These are phyloP conservation scores for Funneliformis mosseae DNA, from an alignment of 192 early-diverging fungal genomes.

Conservation along the genomic window DNA sequence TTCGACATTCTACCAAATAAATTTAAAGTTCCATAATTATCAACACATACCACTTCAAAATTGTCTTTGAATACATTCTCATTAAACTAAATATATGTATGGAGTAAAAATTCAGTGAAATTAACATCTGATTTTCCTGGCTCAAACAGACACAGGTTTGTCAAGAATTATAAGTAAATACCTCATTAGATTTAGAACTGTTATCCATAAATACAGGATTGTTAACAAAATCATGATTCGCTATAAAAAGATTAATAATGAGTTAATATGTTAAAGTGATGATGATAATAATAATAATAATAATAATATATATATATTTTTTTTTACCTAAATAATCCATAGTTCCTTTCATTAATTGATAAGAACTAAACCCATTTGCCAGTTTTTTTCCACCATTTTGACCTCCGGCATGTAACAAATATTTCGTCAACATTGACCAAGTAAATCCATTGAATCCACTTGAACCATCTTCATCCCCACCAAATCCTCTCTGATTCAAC, in stretches of 20 bases:
- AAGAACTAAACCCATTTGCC: slow-evolving; percentile 72
- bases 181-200: slow-evolving; percentile 53
- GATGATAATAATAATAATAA: too few relatives aligned
- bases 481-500: slow-evolving; percentile 76
- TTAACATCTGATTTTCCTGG: too few relatives aligned
- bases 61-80: slow-evolving; percentile 57
- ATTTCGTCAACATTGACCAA: slow-evolving; percentile 85
- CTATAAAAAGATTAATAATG: slow-evolving; percentile 32
- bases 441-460: slow-evolving; percentile 76
- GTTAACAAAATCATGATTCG: slow-evolving; percentile 66
- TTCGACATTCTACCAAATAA: slow-evolving; percentile 70
- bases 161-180: slow-evolving; percentile 33
- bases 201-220: slow-evolving; percentile 74
- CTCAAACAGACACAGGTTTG: too few relatives aligned
- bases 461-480: slow-evolving; percentile 38
- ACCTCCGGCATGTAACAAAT: slow-evolving; percentile 69
- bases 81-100: slow-evolving; percentile 63
- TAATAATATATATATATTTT: background rate
- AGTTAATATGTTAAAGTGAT: too few relatives aligned
- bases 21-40: slow-evolving; percentile 83
- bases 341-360: slow-evolving; percentile 83
- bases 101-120: too few relatives aligned
- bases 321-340: slow-evolving; percentile 75
- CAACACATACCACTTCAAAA: slow-evolving; percentile 84
- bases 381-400: slow-evolving; percentile 63